Evolutionary conservation across 306 rosid genomes (phyloP).

Genomic region (Rubus idaeus): DNA sequence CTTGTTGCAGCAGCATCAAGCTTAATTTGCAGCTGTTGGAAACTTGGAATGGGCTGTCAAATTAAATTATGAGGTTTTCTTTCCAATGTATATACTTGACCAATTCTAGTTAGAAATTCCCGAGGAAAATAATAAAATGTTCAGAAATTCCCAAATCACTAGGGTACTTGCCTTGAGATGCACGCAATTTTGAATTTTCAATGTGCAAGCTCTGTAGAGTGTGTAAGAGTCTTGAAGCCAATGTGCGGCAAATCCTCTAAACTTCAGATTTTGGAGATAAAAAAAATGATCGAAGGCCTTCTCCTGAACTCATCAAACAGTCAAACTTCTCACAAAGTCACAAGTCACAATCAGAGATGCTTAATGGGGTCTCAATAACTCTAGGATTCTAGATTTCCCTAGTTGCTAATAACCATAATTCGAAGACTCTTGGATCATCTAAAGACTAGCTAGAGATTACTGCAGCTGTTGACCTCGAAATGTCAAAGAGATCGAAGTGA

Average conservation of each 20-base stretch:
- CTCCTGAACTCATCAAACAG: background rate
- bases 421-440: conserved; percentile 21
- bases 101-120: too few relatives aligned
- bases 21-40: too few relatives aligned
- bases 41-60: too few relatives aligned
- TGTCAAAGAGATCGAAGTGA: conserved; percentile 28
- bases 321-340: background rate
- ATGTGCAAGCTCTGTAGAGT: background rate
- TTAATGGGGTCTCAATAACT: background rate
- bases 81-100: too few relatives aligned
- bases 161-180: background rate
- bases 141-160: background rate
- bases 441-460: background rate
- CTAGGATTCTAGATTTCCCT: conserved; percentile 2
- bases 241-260: conserved; percentile 6
- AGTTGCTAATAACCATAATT: background rate
- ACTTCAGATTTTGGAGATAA: background rate
- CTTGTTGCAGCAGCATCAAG: too few relatives aligned
- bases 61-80: too few relatives aligned
- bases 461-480: background rate
- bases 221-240: conserved; percentile 9
- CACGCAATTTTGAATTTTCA: background rate
- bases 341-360: conserved; percentile 10
- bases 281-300: too few relatives aligned
- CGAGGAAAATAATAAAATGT: too few relatives aligned